Evolutionary conservation across 768 basidiomycete species (phyloP).

Genomic region (Mycena venus): DNA sequence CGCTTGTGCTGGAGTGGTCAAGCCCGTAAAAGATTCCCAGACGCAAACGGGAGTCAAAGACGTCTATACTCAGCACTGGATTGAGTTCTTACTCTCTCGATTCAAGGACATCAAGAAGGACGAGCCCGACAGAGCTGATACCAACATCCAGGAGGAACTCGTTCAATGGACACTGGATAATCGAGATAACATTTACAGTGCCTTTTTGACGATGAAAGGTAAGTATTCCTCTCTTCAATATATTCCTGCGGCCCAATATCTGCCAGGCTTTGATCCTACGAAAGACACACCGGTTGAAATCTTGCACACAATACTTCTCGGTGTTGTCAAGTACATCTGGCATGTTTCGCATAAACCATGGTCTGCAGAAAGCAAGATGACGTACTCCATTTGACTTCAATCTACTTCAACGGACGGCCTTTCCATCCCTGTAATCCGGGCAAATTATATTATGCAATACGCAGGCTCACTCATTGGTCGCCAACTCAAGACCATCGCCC

Average conservation of each 20-base stretch:
- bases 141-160: slow-evolving; percentile 42
- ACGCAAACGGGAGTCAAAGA: slow-evolving; percentile 55
- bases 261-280: slow-evolving; percentile 21
- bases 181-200: slow-evolving; percentile 42
- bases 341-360: slow-evolving; percentile 33
- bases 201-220: slow-evolving; percentile 47
- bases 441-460: slow-evolving; percentile 44
- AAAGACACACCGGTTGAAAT: slow-evolving; percentile 41
- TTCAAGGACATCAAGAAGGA: slow-evolving; percentile 37
- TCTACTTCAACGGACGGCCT: slow-evolving; percentile 32
- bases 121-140: slow-evolving; percentile 20
- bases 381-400: slow-evolving; percentile 35
- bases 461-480: slow-evolving; percentile 40
- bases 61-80: slow-evolving; percentile 52
- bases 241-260: background rate
- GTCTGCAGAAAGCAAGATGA: slow-evolving; percentile 24
- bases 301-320: slow-evolving; percentile 45
- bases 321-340: slow-evolving; percentile 47
- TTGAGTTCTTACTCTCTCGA: slow-evolving; percentile 45
- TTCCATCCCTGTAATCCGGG: slow-evolving; percentile 31
- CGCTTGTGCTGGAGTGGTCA: slow-evolving; percentile 47
- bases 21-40: slow-evolving; percentile 44
- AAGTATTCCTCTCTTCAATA: too few species aligned
- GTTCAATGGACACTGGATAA: slow-evolving; percentile 44
- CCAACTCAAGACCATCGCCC: slow-evolving; percentile 43